Conservation (phyloP, 1,284 basidiomycete species). For the Uromyces viciae-fabae region DNA sequence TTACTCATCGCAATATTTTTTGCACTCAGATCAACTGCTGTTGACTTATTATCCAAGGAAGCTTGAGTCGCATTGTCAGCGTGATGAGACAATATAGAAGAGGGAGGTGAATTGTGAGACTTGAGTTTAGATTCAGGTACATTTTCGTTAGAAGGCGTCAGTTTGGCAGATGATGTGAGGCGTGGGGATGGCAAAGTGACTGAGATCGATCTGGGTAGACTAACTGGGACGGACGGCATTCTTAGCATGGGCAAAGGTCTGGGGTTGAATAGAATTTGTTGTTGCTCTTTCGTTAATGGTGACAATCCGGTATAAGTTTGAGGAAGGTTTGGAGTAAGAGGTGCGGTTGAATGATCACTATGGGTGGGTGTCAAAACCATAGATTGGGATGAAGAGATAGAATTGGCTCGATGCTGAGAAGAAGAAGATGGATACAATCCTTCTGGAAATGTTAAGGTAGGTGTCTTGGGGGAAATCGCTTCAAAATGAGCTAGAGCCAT, state of each 20-base stretch:
- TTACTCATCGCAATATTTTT: neutral
- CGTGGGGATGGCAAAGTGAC: slow-evolving; percentile 29
- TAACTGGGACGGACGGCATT: slow-evolving; percentile 35
- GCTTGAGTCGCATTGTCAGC: too few relatives aligned
- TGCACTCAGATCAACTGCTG: too few relatives aligned
- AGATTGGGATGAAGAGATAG: slow-evolving; percentile 2
- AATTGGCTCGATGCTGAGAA: neutral
- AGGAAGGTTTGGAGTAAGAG: neutral
- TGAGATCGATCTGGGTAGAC: slow-evolving; percentile 22
- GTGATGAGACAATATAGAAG: too few relatives aligned
- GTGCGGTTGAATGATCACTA: neutral
- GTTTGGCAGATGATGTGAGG: neutral
- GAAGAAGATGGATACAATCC: slow-evolving; percentile 2
- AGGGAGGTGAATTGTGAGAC: slow-evolving; percentile 8
- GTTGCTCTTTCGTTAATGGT: slow-evolving; percentile 26
- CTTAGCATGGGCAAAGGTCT: slow-evolving; percentile 22
- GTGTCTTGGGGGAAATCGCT: slow-evolving; percentile 33
- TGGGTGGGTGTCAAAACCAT: neutral
- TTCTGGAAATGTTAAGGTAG: slow-evolving; percentile 14
- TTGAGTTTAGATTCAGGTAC: neutral
- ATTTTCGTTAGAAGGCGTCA: neutral
- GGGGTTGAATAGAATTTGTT: slow-evolving; percentile 16
- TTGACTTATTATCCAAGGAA: too few relatives aligned
- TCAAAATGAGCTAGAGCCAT: slow-evolving; percentile 30
- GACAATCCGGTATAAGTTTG: neutral